Conservation (phyloP, 768 basidiomycete species). For the Atractiella rhizophila region DNA sequence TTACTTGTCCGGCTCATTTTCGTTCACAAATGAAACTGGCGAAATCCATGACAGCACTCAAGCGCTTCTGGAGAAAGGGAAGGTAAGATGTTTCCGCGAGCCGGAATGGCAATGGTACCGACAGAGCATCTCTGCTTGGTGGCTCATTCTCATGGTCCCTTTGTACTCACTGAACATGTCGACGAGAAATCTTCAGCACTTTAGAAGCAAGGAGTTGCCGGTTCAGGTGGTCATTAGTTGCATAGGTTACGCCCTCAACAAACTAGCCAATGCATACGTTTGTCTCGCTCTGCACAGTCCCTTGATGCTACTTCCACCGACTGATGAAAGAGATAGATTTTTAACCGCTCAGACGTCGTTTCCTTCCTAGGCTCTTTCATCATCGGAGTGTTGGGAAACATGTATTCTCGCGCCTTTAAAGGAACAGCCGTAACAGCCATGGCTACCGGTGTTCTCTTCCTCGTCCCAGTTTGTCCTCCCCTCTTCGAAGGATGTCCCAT, state of each 20-base stretch:
- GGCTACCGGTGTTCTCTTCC: conserved; percentile 66
- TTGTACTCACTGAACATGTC: conserved; percentile 45
- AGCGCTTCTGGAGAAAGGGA: conserved; percentile 26
- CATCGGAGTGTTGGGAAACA: conserved; percentile 49
- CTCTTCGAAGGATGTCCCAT: conserved; percentile 1
- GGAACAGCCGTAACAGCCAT: conserved; percentile 74
- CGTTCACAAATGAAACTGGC: conserved; percentile 34
- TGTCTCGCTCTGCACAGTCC: not conserved
- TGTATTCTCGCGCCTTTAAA: conserved; percentile 48
- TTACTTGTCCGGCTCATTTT: conserved; percentile 35
- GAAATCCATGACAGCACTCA: conserved; percentile 18
- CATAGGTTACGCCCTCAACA: conserved; percentile 1
- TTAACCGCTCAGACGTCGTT: conserved; percentile 57
- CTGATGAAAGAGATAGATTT: conserved; percentile 25
- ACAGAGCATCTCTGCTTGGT: conserved; percentile 58
- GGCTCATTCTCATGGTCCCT: conserved; percentile 48
- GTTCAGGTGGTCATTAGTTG: conserved; percentile 73
- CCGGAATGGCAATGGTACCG: conserved; percentile 43
- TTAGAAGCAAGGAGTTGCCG: conserved; percentile 40
- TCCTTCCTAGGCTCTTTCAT: conserved; percentile 57
- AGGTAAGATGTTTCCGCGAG: conserved; percentile 43
- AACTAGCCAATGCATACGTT: not conserved
- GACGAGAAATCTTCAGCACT: conserved; percentile 50
- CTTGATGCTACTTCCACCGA: not conserved
- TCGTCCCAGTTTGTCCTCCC: conserved; percentile 36